Conservation (phyloP, 768 basidiomycete species). For the Boletellus ananas region DNA sequence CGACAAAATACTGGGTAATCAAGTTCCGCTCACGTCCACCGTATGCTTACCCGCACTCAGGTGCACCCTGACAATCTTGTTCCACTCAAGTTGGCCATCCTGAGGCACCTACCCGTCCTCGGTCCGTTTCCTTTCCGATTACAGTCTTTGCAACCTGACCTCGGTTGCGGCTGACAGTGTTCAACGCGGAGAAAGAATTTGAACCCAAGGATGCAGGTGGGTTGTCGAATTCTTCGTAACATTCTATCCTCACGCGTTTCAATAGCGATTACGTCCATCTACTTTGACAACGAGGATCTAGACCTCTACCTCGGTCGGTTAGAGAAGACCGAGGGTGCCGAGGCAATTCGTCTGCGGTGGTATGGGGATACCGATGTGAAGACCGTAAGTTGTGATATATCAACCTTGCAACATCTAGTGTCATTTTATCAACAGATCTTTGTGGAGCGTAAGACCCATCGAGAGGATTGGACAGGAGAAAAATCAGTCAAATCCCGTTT, state of each 20-base stretch:
- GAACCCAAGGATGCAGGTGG: constrained; percentile 77
- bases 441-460: constrained; percentile 86
- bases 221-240: constrained; percentile 2
- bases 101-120: constrained; percentile 89
- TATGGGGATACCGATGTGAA: constrained; percentile 86
- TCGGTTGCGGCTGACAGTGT: constrained; percentile 51
- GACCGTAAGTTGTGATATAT: constrained; percentile 49
- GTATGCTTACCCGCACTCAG: constrained; percentile 24
- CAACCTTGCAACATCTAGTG: neutral
- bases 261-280: constrained; percentile 91
- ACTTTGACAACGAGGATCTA: constrained; percentile 94
- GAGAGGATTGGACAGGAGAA: constrained; percentile 99
- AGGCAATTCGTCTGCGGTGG: constrained; percentile 95
- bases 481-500: constrained; percentile 98
- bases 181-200: constrained; percentile 91
- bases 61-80: constrained; percentile 94
- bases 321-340: constrained; percentile 98
- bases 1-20: constrained; percentile 96
- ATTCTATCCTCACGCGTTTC: constrained; percentile 8
- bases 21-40: neutral
- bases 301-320: constrained; percentile 95
- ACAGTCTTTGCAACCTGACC: neutral
- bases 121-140: constrained; percentile 47
- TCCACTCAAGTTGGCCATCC: constrained; percentile 87
- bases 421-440: constrained; percentile 53